Percentiles rank a stretch among this genome's conserved stretches.
Conservation (phyloP, 2,329 filamentous ascomycete genomes). For the Colletotrichum costaricense region DNA sequence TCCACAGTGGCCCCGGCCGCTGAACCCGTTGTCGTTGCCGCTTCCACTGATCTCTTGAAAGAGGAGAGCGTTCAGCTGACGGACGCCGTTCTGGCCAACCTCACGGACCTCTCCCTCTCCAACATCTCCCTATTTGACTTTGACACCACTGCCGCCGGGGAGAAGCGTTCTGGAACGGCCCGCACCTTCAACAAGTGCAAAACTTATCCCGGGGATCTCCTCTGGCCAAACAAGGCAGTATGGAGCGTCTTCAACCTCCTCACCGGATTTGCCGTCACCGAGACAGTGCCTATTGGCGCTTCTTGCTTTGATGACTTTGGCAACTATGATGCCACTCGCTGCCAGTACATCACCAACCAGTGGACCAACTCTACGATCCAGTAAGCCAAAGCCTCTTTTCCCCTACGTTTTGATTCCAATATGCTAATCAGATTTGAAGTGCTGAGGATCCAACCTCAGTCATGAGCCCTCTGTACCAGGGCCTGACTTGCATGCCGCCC, state of each 20-base stretch:
- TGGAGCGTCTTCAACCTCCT: conserved; percentile 49
- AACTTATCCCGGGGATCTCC: conserved; percentile 43
- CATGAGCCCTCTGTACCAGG: conserved; percentile 54
- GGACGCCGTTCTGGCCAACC: conserved; percentile 44
- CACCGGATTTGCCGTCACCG: conserved; percentile 44
- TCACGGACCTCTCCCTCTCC: conserved; percentile 43
- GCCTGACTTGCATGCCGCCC: conserved; percentile 48
- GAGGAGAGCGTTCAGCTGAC: conserved; percentile 38
- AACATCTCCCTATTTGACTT: conserved; percentile 45
- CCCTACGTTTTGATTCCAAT: too few relatives aligned
- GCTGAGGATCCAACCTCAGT: conserved; percentile 51
- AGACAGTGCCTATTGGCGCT: conserved; percentile 46
- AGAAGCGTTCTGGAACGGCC: conserved; percentile 15
- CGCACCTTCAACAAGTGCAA: conserved; percentile 47
- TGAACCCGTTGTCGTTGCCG: conserved; percentile 2
- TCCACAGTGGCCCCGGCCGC: background rate
- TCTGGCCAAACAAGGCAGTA: conserved; percentile 40
- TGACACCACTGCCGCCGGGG: conserved; percentile 1
- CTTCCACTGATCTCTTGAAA: conserved; percentile 1
- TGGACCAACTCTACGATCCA: conserved; percentile 42
- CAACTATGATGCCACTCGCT: conserved; percentile 42
- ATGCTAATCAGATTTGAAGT: conserved; percentile 35
- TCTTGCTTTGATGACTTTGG: conserved; percentile 43
- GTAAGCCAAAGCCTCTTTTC: conserved; percentile 25
- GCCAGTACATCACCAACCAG: conserved; percentile 40